A percentile compares a stretch with the other conserved stretches of the same genome.
These are phyloP conservation scores for Pulveroboletus sp. DNA, from an alignment of 768 basidiomycete species.

Conservation along the genomic window DNA sequence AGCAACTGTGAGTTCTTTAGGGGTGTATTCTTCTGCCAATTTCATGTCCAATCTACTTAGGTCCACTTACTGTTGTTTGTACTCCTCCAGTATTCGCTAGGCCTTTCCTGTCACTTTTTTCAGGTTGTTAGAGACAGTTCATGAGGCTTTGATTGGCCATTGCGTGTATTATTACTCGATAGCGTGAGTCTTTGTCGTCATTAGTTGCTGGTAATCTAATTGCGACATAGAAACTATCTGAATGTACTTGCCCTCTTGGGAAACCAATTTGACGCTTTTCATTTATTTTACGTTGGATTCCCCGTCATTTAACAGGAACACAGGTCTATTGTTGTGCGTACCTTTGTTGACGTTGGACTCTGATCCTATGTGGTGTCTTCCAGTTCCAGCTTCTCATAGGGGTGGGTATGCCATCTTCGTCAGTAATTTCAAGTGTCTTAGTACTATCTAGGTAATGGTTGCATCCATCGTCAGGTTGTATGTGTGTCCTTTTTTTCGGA, in stretches of 20 bases:
- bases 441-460: slow-evolving; percentile 40
- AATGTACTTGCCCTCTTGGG: slow-evolving; percentile 34
- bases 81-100: neutral
- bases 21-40: neutral
- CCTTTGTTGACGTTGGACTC: slow-evolving; percentile 3
- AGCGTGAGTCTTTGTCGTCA: slow-evolving; percentile 35
- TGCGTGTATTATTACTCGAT: slow-evolving; percentile 51
- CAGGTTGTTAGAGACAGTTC: slow-evolving; percentile 44
- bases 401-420: slow-evolving; percentile 17
- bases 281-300: neutral
- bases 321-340: slow-evolving; percentile 48
- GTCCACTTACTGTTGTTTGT: slow-evolving; percentile 33
- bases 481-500: slow-evolving; percentile 15
- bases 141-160: slow-evolving; percentile 51
- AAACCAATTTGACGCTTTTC: slow-evolving; percentile 42
- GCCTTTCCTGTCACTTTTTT: neutral
- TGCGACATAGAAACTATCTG: slow-evolving; percentile 35
- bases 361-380: neutral
- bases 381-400: slow-evolving; percentile 45
- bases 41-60: slow-evolving; percentile 14
- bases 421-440: slow-evolving; percentile 1
- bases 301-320: slow-evolving; percentile 16
- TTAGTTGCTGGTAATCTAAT: slow-evolving; percentile 1
- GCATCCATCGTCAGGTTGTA: slow-evolving; percentile 55
- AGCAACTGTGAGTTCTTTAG: slow-evolving; percentile 38